phyloP scores from a whole-genome alignment of 2,329 filamentous ascomycete species.

The Alternaria postmessia region DNA sequence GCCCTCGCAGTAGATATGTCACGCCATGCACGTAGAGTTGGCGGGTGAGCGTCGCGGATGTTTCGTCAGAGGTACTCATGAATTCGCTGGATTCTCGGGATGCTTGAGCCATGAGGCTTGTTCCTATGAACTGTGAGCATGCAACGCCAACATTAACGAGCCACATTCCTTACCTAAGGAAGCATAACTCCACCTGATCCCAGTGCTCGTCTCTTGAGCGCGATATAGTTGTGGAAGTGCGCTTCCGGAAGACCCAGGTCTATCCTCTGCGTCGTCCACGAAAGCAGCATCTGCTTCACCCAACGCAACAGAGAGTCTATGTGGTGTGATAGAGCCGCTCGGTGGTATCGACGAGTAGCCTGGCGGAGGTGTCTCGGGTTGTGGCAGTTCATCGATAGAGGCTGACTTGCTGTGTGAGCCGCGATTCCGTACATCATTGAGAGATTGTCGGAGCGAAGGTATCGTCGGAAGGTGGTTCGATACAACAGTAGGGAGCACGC shows the following conservation, averaged over 20 bases:
- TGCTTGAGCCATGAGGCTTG: conserved; percentile 58
- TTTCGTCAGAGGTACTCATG: conserved; percentile 37
- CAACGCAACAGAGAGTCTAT: conserved; percentile 24
- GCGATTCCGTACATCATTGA: conserved; percentile 38
- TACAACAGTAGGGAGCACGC: conserved; percentile 62
- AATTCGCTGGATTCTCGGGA: conserved; percentile 55
- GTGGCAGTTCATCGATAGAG: conserved; percentile 27
- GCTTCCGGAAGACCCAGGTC: conserved; percentile 31
- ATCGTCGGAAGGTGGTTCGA: conserved; percentile 62
- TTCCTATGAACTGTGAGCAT: conserved; percentile 47
- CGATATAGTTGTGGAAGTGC: conserved; percentile 28
- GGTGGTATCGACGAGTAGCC: conserved; percentile 40
- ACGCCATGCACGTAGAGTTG: conserved; percentile 71
- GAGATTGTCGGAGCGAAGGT: conserved; percentile 56
- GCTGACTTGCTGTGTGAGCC: conserved; percentile 24
- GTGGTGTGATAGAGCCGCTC: conserved; percentile 32
- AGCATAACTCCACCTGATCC: conserved; percentile 62
- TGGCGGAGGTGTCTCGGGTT: conserved; percentile 50
- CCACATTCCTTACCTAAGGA: conserved; percentile 53
- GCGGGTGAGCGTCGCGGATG: conserved; percentile 60
- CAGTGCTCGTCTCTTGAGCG: conserved; percentile 45
- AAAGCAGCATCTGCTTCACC: conserved; percentile 33
- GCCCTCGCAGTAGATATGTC: conserved; percentile 69
- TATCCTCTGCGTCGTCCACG: conserved; percentile 37
- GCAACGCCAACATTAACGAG: background rate